phyloP scores from a whole-genome alignment of 768 basidiomycete species.

The Hygrocybe punicea region DNA sequence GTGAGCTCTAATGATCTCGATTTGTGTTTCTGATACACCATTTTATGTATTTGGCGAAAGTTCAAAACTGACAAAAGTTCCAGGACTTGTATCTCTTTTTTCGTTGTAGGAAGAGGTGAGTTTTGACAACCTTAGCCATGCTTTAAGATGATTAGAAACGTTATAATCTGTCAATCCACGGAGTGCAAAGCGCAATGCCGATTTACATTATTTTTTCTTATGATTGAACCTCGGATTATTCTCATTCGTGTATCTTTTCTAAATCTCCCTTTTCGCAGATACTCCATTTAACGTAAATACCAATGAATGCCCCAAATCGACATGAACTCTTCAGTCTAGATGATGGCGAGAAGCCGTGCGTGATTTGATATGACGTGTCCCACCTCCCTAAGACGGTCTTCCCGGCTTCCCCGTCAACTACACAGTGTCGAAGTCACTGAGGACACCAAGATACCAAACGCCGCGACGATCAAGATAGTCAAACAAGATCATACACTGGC shows the following conservation, averaged over 20 bases:
- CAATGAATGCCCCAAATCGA: constrained; percentile 93
- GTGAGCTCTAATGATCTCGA: constrained; percentile 56
- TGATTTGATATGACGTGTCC: constrained; percentile 20
- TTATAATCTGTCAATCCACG: no score
- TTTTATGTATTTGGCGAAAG: neutral
- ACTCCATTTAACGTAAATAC: neutral
- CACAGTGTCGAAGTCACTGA: constrained; percentile 83
- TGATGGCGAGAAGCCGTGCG: constrained; percentile 92
- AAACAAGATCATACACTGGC: constrained; percentile 98
- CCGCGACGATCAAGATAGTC: constrained; percentile 88
- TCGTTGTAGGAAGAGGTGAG: no score
- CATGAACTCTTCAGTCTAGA: constrained; percentile 89
- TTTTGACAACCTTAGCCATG: no score
- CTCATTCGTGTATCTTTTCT: neutral
- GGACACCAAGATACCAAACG: constrained; percentile 97
- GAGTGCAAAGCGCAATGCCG: no score
- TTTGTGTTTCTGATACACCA: constrained; percentile 42
- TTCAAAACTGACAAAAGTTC: no score
- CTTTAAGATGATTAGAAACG: no score
- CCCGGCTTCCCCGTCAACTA: neutral
- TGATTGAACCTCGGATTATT: no score
- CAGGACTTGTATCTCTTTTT: no score
- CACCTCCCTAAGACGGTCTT: neutral
- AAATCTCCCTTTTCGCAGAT: constrained; percentile 10
- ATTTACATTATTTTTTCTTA: no score